Conservation (phyloP, 2,329 filamentous ascomycete genomes). For the Lachnellula willkommii region DNA sequence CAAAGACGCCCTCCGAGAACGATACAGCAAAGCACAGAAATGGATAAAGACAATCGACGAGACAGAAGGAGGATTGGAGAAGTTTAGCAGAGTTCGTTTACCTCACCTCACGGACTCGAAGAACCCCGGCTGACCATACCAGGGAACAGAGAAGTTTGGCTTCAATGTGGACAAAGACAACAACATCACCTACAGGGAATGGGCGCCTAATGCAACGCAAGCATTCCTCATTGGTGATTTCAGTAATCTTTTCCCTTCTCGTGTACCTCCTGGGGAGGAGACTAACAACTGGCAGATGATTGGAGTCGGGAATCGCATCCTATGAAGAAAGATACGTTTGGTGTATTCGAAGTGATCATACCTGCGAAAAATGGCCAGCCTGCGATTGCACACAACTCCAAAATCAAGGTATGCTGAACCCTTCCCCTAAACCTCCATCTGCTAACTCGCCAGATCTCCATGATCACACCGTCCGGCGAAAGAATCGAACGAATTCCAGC, state of each 20-base stretch:
- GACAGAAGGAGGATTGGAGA: constrained; percentile 81
- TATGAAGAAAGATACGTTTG: constrained; percentile 82
- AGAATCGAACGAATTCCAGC: constrained; percentile 83
- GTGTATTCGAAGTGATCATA: constrained; percentile 78
- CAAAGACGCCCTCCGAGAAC: constrained; percentile 66
- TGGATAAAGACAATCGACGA: constrained; percentile 84
- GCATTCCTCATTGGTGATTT: constrained; percentile 92
- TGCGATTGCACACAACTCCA: constrained; percentile 86
- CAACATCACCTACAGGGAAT: constrained; percentile 88
- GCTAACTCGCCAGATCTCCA: constrained; percentile 59
- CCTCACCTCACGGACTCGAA: background rate
- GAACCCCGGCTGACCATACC: constrained; percentile 12
- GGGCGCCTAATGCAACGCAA: constrained; percentile 83
- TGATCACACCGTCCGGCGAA: constrained; percentile 73
- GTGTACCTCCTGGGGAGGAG: constrained; percentile 6
- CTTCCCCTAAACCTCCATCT: background rate
- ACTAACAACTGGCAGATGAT: constrained; percentile 52
- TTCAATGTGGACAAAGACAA: constrained; percentile 76
- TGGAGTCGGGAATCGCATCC: constrained; percentile 81
- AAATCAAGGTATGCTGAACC: constrained; percentile 70
- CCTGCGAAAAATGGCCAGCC: constrained; percentile 68
- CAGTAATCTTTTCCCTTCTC: constrained; percentile 48
- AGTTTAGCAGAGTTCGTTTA: constrained; percentile 70
- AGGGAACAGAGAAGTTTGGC: constrained; percentile 85
- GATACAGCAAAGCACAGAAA: constrained; percentile 72